Conservation (phyloP, 2,329 filamentous ascomycete genomes). For the Aphanoascus verrucosus region DNA sequence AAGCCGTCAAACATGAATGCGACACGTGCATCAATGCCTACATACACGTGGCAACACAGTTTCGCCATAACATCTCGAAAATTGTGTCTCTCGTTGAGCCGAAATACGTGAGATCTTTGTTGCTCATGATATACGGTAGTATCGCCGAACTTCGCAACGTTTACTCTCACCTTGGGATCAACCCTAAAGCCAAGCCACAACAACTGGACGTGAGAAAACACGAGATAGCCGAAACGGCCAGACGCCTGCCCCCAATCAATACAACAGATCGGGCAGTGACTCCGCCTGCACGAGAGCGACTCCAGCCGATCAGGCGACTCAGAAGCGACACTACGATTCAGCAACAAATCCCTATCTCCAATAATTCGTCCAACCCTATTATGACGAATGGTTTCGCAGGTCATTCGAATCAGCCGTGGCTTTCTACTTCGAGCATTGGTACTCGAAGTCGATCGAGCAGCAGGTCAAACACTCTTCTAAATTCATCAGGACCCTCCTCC, state of each 20-base stretch:
- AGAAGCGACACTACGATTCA: slow-evolving; percentile 44
- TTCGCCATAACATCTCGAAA: slow-evolving; percentile 40
- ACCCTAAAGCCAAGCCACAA: slow-evolving; percentile 26
- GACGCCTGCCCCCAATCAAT: slow-evolving; percentile 20
- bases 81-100: slow-evolving; percentile 47
- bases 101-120: slow-evolving; percentile 47
- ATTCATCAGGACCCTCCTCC: slow-evolving; percentile 38
- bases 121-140: slow-evolving; percentile 50
- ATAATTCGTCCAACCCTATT: slow-evolving; percentile 20
- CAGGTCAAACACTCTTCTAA: slow-evolving; percentile 44
- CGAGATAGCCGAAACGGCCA: slow-evolving; percentile 20
- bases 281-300: slow-evolving; percentile 38
- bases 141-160: slow-evolving; percentile 51
- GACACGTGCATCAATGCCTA: slow-evolving; percentile 42
- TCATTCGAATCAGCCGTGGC: slow-evolving; percentile 14
- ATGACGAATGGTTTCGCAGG: slow-evolving; percentile 24
- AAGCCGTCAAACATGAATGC: slow-evolving; percentile 38
- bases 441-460: slow-evolving; percentile 40
- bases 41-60: slow-evolving; percentile 39
- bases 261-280: slow-evolving; percentile 28
- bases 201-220: slow-evolving; percentile 20
- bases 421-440: slow-evolving; percentile 26
- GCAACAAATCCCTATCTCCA: slow-evolving; percentile 31
- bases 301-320: slow-evolving; percentile 34
- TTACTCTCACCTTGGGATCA: slow-evolving; percentile 42